Base-by-base conservation (phyloP, 208 protist genomes). In the Phytomonas serpens region DNA sequence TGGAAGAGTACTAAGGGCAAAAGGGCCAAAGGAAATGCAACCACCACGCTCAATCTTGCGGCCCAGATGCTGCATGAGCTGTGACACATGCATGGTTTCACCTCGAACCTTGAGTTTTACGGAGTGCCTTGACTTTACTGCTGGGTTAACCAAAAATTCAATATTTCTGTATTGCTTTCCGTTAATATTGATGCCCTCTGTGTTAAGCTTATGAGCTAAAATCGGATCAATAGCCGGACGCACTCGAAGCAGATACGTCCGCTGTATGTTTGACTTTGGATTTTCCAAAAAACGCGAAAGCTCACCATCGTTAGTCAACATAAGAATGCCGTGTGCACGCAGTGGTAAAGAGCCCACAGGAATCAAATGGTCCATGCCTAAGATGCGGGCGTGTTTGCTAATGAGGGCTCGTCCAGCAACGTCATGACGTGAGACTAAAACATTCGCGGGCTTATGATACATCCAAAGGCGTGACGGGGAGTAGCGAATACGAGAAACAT, bases 231-330 rank as follows among this genome's bases (percentile, higher is more conserved):
- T 88, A 27, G 89, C 82, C 3, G 92, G 92, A 5, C 88, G 82
- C 16, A 96, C 85, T 29, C 89, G 89, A 36, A 94, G 76, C 33
- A 93, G 66, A 74, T 93, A 96, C 19, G 92, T 94, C n/a, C 84
- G 81, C 80, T 96, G 92, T 47, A 96, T 85, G 75, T 84, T 87
- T 30, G 79, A 79, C 61, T 67, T 70, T 27, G 92, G 92, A 76
- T 92, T 87, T 72, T 92, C 85, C 23, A 96, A 74, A 67, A 90
- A 92, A 37, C 82, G 80, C 16, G 87, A 87, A 16, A 96, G 83
- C 79, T 96, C 92, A 33, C 92, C 92, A 77, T 96, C 92, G 73
- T 96, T 96, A 9, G 89, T 94, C 67, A 96, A 80, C 19, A 96
- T 79, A 31, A 96, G 73, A 27, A 94, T 72, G 37, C 92, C 92